Evolutionary conservation across 257 asterid genomes (phyloP).

Genomic region (Solanum chiquidenum): DNA sequence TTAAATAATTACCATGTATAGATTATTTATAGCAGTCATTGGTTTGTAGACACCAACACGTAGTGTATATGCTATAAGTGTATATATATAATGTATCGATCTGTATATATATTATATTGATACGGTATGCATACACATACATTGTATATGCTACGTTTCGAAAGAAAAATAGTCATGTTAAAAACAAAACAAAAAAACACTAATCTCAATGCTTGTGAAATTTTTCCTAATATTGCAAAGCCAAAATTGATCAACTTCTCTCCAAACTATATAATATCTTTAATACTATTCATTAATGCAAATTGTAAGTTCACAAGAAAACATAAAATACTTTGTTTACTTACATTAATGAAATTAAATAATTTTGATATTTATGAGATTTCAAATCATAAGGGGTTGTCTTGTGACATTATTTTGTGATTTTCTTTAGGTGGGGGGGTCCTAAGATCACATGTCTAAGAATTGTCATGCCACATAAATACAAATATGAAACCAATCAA

Average conservation of each 20-base stretch:
- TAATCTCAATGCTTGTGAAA: background rate
- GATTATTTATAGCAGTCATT: too few relatives aligned
- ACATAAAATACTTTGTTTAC: background rate
- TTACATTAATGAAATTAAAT: background rate
- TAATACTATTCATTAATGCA: background rate
- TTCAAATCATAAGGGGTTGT: background rate
- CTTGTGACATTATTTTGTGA: background rate
- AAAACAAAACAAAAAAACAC: background rate
- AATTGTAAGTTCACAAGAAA: background rate
- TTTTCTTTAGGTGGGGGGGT: background rate
- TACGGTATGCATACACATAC: too few relatives aligned
- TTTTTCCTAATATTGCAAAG: background rate
- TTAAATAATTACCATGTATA: too few relatives aligned
- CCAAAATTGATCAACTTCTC: background rate
- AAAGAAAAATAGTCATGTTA: too few relatives aligned
- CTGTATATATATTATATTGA: too few relatives aligned
- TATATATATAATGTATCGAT: too few relatives aligned
- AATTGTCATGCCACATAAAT: background rate
- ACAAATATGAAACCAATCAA: background rate
- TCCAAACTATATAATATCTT: background rate
- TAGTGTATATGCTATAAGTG: too few relatives aligned
- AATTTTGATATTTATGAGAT: background rate
- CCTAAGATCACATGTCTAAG: background rate
- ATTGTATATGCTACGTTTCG: background rate
- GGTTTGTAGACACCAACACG: too few relatives aligned